Base-by-base conservation (phyloP, 2,329 filamentous ascomycete genomes). In the Colletotrichum viniferum region DNA sequence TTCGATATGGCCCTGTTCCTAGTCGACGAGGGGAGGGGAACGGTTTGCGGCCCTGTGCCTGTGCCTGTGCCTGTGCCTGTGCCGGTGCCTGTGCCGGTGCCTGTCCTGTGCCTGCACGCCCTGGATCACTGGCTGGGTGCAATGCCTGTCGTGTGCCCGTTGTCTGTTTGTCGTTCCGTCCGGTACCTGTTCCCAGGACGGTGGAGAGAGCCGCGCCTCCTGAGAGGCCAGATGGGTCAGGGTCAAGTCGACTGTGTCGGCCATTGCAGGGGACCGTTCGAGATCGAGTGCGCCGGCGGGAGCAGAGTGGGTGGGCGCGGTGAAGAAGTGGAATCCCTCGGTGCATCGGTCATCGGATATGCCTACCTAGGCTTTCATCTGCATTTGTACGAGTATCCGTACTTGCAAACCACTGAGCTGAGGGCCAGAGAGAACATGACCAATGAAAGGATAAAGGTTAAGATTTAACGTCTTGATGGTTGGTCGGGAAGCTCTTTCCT, bases 181-280 rank as follows among this genome's bases (percentile, higher is more conserved):
- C 72, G 69, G 58, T 74, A 71, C 70, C 6, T 52, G 43, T 52
- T 52, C 43, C 72, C 62, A 74, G 69, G 68, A 60, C 36, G 43
- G 61, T 72, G 72, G 61, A 72, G 68, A 65, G 30, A 48, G 63
- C 18, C 9, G 30, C 26, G 64, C 43, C 62, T 65, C 62, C 62
- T 65, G 52, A 69, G 56, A 69, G 34, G 36, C 43, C 34, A 21
- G 60, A 71, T 63, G 70, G 70, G 38, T 73, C 56, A 69, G 36
- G 55, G 24, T 62, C 52, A 61, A 26, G 7, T 61, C 34, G 66
- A 58, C 60, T 74, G 72, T 61, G 36, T 71, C 52, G 36, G 62
- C 32, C 24, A 13, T 38, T 36, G 63, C 73, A 73, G 69, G 63
- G 73, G 73, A 64, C 9, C 38, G 73, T 72, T 75, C 38, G 69